These are phyloP conservation scores for Cerrena zonata DNA, from an alignment of 1,284 basidiomycete species.

Conservation along the genomic window DNA sequence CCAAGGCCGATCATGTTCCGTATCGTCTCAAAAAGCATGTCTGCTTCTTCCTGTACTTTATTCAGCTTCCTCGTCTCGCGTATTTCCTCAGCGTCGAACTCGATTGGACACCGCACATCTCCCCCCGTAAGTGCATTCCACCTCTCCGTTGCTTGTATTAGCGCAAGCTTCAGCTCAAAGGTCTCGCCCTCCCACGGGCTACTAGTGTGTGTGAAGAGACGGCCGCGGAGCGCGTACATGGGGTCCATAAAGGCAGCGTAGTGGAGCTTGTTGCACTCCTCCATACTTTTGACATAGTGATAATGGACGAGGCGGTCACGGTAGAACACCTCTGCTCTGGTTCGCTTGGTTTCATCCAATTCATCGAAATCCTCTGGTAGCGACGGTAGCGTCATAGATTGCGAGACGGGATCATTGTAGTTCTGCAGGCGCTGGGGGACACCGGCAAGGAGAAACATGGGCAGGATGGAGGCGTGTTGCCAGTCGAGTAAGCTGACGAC, in stretches of 20 bases:
- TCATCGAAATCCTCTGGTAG: conserved; percentile 37
- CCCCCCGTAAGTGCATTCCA: conserved; percentile 35
- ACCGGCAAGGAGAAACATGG: conserved; percentile 40
- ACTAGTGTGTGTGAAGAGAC: conserved; percentile 38
- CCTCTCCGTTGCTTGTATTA: conserved; percentile 33
- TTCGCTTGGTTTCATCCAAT: conserved; percentile 25
- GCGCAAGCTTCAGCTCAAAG: conserved; percentile 32
- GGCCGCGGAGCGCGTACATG: conserved; percentile 25
- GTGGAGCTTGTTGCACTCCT: conserved; percentile 36
- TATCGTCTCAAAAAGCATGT: conserved; percentile 26
- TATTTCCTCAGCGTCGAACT: conserved; percentile 38
- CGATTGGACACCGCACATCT: conserved; percentile 38
- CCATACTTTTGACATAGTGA: conserved; percentile 38
- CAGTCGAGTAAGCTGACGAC: conserved; percentile 38
- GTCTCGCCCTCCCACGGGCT: conserved; percentile 43
- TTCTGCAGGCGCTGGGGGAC: conserved; percentile 42
- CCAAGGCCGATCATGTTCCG: conserved; percentile 28
- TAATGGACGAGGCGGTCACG: conserved; percentile 39
- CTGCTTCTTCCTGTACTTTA: conserved; percentile 23
- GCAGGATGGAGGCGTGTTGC: conserved; percentile 43
- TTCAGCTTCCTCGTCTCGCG: conserved; percentile 34
- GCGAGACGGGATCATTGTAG: conserved; percentile 36
- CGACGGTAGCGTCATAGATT: conserved; percentile 31
- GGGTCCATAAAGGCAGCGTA: conserved; percentile 32
- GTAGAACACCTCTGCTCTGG: conserved; percentile 28